A percentile compares a stretch with the other conserved stretches of the same genome.
Conservation (phyloP, 305 asterid species). For the Solanum hybrid region DNA sequence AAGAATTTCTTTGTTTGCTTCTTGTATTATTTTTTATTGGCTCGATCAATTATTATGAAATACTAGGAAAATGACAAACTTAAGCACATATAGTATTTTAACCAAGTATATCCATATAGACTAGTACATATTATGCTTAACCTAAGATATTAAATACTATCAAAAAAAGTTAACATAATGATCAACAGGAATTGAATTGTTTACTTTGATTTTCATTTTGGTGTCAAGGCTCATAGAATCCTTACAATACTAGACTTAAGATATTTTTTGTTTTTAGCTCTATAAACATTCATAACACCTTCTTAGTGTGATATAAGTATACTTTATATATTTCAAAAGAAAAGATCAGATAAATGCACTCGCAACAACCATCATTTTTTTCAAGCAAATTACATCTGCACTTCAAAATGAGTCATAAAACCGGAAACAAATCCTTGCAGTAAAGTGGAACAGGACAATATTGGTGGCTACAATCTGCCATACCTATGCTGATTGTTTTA, state of each 20-base stretch:
- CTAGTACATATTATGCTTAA: neutral
- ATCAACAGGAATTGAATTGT: neutral
- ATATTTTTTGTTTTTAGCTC: neutral
- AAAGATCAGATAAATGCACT: neutral
- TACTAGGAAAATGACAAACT: neutral
- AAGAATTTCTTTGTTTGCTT: neutral
- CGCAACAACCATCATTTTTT: neutral
- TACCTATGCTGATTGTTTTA: neutral
- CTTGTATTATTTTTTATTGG: neutral
- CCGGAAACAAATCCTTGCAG: neutral
- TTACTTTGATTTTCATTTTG: neutral
- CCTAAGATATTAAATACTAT: neutral
- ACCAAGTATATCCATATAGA: neutral
- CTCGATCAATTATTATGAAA: neutral
- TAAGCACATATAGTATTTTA: neutral
- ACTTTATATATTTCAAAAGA: neutral
- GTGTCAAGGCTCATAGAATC: neutral
- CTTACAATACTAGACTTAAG: neutral
- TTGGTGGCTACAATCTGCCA: constrained; percentile 6
- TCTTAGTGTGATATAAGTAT: neutral
- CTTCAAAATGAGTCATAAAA: neutral
- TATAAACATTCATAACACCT: neutral
- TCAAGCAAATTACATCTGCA: neutral
- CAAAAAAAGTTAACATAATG: neutral
- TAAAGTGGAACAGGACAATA: neutral